These are phyloP conservation scores for Paradendryphiella salina DNA, from an alignment of 2,329 filamentous ascomycete species.

Conservation along the genomic window DNA sequence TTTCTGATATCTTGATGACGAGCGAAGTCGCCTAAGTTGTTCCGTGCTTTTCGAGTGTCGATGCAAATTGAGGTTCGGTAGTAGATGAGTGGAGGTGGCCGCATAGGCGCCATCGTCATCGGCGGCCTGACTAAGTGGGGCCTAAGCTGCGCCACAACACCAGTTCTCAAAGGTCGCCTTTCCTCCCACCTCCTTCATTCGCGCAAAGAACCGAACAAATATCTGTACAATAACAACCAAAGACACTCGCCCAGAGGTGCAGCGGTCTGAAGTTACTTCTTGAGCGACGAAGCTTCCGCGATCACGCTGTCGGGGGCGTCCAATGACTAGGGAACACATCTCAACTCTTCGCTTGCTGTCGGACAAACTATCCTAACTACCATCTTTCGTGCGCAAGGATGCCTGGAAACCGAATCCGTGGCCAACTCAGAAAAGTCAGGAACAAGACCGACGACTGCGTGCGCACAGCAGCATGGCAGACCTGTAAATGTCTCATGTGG, in stretches of 20 bases:
- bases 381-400: constrained; percentile 1
- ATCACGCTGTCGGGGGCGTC: background rate
- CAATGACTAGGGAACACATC: background rate
- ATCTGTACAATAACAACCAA: background rate
- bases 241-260: background rate
- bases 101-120: constrained; percentile 1
- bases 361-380: background rate
- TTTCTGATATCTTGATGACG: too few relatives aligned
- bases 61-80: background rate
- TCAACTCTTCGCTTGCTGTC: background rate
- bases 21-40: too few relatives aligned
- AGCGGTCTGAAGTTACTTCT: background rate
- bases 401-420: constrained; percentile 7
- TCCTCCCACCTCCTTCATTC: background rate
- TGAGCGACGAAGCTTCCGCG: background rate
- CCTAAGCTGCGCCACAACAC: constrained; percentile 3
- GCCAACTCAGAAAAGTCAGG: constrained; percentile 14
- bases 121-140: constrained; percentile 7
- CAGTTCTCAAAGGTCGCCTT: background rate
- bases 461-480: constrained; percentile 9
- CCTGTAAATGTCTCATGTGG: constrained; percentile 23
- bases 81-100: background rate
- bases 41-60: too few relatives aligned
- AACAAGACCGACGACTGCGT: constrained; percentile 13
- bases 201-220: background rate